Evolutionary conservation across 257 asterid genomes (phyloP).

Genomic region (Scutellaria baicalensis): DNA sequence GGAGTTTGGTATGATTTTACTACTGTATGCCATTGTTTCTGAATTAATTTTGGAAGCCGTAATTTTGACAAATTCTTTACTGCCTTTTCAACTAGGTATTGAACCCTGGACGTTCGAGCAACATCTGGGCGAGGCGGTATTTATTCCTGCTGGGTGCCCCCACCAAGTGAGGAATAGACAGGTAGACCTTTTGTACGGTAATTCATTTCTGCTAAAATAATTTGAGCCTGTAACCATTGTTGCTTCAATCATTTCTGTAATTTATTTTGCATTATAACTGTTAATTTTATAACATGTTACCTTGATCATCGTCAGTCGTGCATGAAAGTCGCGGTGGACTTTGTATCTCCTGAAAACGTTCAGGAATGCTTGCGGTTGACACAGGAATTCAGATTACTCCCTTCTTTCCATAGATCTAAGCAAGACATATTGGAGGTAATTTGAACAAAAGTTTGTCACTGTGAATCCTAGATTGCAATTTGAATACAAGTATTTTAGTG

Average conservation of each 20-base stretch:
- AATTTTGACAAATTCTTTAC: neutral
- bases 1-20: conserved; percentile 46
- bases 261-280: neutral
- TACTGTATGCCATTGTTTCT: neutral
- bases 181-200: conserved; percentile 23
- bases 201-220: neutral
- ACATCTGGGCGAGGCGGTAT: conserved; percentile 80
- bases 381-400: conserved; percentile 62
- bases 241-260: neutral
- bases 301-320: conserved; percentile 45
- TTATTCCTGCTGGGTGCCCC: conserved; percentile 90
- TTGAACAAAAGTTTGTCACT: neutral
- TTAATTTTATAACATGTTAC: neutral
- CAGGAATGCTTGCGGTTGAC: conserved; percentile 57
- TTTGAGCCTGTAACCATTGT: neutral
- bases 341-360: conserved; percentile 72
- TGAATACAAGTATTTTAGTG: neutral
- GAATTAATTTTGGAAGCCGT: conserved; percentile 1
- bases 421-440: conserved; percentile 73
- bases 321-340: conserved; percentile 70
- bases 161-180: conserved; percentile 82
- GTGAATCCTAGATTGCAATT: neutral
- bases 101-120: conserved; percentile 93
- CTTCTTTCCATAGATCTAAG: conserved; percentile 50
- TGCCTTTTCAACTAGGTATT: conserved; percentile 31